A percentile compares a stretch with the other conserved stretches of the same genome.
These are phyloP conservation scores for Globisporangium okanoganense DNA, from an alignment of 352 stramenopile genomes.

Conservation along the genomic window DNA sequence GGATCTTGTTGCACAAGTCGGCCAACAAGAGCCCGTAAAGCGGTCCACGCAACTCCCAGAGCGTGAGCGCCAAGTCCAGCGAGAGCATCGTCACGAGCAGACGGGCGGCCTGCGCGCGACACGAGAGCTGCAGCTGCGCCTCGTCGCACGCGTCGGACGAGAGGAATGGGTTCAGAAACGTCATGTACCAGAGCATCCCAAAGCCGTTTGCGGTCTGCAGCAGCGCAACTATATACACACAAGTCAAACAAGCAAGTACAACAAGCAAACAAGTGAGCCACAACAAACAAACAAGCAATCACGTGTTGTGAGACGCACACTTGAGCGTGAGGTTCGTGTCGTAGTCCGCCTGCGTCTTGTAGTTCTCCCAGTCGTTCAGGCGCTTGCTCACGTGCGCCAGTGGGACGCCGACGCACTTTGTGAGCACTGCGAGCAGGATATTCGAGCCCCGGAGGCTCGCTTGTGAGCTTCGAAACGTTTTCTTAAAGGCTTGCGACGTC, in stretches of 20 bases:
- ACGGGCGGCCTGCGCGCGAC: conserved; percentile 36
- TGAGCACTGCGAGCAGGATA: conserved; percentile 35
- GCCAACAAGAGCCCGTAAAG: conserved; percentile 21
- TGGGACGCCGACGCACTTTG: conserved; percentile 27
- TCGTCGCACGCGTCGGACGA: conserved; percentile 15
- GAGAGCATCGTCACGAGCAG: conserved; percentile 46
- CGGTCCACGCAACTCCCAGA: conserved; percentile 39
- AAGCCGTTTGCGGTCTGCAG: conserved; percentile 66
- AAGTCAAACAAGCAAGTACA: background rate
- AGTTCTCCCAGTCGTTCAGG: conserved; percentile 73
- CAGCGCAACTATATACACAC: conserved; percentile 34
- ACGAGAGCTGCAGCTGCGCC: conserved; percentile 24
- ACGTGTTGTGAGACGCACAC: conserved; percentile 30
- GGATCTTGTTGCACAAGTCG: background rate
- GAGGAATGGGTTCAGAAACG: conserved; percentile 41
- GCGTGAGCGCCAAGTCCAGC: conserved; percentile 23
- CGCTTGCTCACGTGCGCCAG: conserved; percentile 20
- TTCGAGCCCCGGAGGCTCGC: conserved; percentile 28
- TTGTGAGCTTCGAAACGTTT: conserved; percentile 12
- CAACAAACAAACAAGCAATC: background rate
- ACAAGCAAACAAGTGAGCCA: background rate
- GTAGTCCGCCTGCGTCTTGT: conserved; percentile 58
- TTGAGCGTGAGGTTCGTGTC: conserved; percentile 77
- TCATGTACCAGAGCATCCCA: conserved; percentile 45
- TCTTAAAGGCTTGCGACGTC: conserved; percentile 27